Evolutionary conservation across 2,329 filamentous ascomycete species (phyloP).

Genomic region (Catunica adiposa): DNA sequence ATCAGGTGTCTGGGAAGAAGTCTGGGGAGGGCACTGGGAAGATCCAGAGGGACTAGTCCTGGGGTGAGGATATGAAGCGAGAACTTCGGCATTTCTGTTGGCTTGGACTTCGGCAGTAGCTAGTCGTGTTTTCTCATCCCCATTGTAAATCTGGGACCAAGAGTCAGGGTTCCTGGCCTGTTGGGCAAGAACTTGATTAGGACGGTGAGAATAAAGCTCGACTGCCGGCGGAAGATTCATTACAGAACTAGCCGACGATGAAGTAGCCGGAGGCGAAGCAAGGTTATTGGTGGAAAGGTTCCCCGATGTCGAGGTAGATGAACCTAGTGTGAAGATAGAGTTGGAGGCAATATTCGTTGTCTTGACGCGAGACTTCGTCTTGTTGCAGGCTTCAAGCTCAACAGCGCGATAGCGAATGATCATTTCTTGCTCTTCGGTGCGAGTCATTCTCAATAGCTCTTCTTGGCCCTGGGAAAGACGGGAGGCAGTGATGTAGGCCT

Average conservation of each 20-base stretch:
- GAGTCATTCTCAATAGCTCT: slow-evolving; percentile 38
- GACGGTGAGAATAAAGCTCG: background rate
- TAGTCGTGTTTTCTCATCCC: slow-evolving; percentile 1
- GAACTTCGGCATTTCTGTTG: background rate
- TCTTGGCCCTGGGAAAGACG: slow-evolving; percentile 59
- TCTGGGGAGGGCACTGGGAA: background rate
- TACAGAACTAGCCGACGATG: background rate
- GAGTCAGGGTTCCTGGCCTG: background rate
- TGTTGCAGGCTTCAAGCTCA: slow-evolving; percentile 4
- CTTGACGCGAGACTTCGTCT: background rate
- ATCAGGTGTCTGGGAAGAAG: background rate
- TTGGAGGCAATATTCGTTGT: background rate
- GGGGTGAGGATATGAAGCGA: background rate
- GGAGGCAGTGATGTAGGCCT: slow-evolving; percentile 66
- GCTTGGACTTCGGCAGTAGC: background rate
- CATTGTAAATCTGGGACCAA: slow-evolving; percentile 2
- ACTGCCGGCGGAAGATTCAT: background rate
- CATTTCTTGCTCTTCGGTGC: slow-evolving; percentile 46
- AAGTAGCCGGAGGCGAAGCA: no score
- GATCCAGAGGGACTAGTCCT: background rate
- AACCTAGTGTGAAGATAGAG: background rate
- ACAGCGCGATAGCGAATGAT: slow-evolving; percentile 1
- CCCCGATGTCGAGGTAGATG: background rate
- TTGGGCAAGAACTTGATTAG: background rate
- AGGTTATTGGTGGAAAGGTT: background rate